phyloP scores from a whole-genome alignment of 2,329 filamentous ascomycete genomes.

The Botryotinia calthae region DNA sequence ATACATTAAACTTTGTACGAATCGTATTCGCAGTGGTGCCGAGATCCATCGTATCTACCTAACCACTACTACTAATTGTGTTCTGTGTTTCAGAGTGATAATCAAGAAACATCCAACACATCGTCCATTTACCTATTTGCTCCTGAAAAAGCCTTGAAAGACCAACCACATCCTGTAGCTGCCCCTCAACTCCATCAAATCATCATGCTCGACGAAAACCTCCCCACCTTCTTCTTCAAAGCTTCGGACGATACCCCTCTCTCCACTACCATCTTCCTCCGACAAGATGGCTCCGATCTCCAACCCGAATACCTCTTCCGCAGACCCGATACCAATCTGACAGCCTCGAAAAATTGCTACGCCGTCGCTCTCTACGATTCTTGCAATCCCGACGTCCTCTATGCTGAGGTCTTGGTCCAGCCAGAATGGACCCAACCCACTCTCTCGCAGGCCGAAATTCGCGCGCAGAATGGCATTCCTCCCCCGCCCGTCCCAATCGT shows the following conservation, averaged over 20 bases:
- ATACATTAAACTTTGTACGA: neutral
- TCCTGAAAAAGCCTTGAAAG: neutral
- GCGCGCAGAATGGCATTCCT: slow-evolving; percentile 62
- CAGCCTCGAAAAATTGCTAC: slow-evolving; percentile 76
- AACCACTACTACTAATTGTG: neutral
- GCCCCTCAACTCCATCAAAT: neutral
- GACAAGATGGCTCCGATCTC: slow-evolving; percentile 77
- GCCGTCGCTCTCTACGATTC: slow-evolving; percentile 83
- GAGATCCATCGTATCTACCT: neutral
- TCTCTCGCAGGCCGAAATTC: slow-evolving; percentile 76
- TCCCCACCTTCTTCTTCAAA: slow-evolving; percentile 68
- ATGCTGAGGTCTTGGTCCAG: slow-evolving; percentile 78
- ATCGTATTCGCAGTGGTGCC: neutral
- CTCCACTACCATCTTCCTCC: slow-evolving; percentile 54
- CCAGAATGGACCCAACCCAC: slow-evolving; percentile 84
- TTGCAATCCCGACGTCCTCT: slow-evolving; percentile 76
- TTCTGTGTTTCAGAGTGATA: neutral
- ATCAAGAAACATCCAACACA: neutral
- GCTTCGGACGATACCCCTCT: slow-evolving; percentile 50
- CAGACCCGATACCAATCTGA: slow-evolving; percentile 68
- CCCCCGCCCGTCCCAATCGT: slow-evolving; percentile 69
- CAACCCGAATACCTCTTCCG: slow-evolving; percentile 76
- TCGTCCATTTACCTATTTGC: neutral
- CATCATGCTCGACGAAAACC: slow-evolving; percentile 85
- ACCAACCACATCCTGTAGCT: neutral